These are phyloP conservation scores for Symbiotaphrina buchneri DNA, from an alignment of 495 filamentous ascomycete genomes.

Conservation along the genomic window DNA sequence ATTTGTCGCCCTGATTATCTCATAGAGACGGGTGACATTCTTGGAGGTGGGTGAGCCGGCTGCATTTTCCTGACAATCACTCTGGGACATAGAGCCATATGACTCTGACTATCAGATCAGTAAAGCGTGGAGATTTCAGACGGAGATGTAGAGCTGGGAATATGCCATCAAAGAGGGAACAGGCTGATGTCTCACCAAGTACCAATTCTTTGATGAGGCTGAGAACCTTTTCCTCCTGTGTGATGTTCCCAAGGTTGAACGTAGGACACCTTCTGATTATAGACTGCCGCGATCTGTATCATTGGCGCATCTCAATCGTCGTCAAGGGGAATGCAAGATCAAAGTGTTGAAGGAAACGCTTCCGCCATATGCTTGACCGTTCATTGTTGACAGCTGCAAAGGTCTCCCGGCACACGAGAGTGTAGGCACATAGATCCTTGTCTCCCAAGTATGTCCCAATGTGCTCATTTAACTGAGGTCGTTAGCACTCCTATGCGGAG, in stretches of 20 bases:
- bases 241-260: constrained; percentile 1
- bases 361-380: background rate
- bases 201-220: background rate
- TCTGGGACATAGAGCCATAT: no score
- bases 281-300: background rate
- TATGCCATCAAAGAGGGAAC: no score
- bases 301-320: constrained; percentile 1
- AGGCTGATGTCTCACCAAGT: constrained; percentile 1
- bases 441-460: no score
- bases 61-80: no score
- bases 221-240: background rate
- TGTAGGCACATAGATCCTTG: background rate
- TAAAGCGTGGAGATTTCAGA: no score
- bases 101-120: no score
- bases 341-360: background rate
- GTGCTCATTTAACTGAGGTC: no score
- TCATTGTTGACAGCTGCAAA: constrained; percentile 1
- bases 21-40: no score
- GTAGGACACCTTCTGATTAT: background rate
- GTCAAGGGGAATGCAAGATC: background rate
- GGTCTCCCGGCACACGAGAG: constrained; percentile 1
- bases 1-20: no score
- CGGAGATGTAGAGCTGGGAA: no score
- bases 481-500: no score
- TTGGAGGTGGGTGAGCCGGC: no score